Evolutionary conservation across 2,329 filamentous ascomycete species (phyloP), one percentile per base, ranked within the genome.

Genomic region (Didymella exigua): DNA sequence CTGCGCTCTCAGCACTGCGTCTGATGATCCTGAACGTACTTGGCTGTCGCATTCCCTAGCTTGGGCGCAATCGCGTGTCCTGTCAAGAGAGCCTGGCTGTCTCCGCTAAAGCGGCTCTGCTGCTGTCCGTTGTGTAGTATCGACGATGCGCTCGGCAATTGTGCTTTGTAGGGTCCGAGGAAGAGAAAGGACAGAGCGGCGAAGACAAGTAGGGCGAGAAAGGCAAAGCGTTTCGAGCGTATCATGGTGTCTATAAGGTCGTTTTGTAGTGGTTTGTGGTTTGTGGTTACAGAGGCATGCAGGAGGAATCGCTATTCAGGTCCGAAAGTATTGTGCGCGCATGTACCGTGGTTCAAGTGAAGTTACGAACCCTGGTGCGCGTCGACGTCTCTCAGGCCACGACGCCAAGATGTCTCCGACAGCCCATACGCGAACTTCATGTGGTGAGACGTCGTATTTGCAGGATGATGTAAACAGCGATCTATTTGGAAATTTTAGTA

Each of bases 31-130:
- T 50, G 13, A 29, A 70, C 73, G 31, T 73, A 75, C 73, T 93
- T 95, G 49, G 86, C 79, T 6, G 90, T 95, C 56, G 88, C 89
- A 76, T 95, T 95, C 69, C 90, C 90, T 48, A 95, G 79, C 76
- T 91, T 92, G 1, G 89, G 88, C 45, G 90, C 90, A 67, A 92
- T 93, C 3, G 86, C 87, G 50, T 85, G 85, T 51, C 89, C 89
- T 16, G 82, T 80, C 19, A 91, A 78, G 31, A 70, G 61, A 10
- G 69, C 58, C n/a, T 51, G 47, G n/a, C 16, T 51, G 13, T 38
- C 31, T 31, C 61, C 62, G 53, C 71, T 69, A 19, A 58, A 54
- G 58, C 58, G 54, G 44, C 58, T 51, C 41, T 66, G 45, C 43
- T 55, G 55, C 40, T 60, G 49, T 37, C 62, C 59, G 44, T 54